Base-by-base conservation (phyloP, 352 stramenopile species). In the Phytophthora litchii region DNA sequence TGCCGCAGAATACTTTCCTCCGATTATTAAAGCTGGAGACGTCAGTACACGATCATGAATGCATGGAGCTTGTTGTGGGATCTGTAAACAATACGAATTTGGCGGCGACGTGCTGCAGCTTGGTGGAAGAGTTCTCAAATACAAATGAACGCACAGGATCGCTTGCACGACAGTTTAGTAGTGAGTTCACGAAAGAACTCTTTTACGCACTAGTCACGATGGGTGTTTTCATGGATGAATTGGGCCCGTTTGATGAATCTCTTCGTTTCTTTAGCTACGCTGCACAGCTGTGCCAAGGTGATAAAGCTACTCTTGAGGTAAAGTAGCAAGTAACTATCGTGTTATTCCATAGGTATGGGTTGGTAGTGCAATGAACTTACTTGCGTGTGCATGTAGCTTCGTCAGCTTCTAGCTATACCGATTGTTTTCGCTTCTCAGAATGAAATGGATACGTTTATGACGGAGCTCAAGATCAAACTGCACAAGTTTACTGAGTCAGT, bases 201-300 rank as follows among this genome's bases (percentile, higher is more conserved):
- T 86, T 75, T 40, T 46, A 86, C 13, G 59, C 75, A 6, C 38
- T 81, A 4, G 78, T 74, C 17, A 57, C 80, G 27, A 83, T 89
- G 73, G 75, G 77, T 17, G 80, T 88, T n/a, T 86, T 88, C 48
- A 25, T 87, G 23, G 80, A 90, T 35, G 80, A 89, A 32, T 34
- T 83, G 13, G 77, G 77, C 1, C 54, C 68, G 6, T 89, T 87
- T 54, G 13, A 69, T 8, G 59, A 72, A 41, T 89, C 80, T 2
- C 50, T 80, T 1, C 12, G n/a, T 1, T 84, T 86, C 47, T 83
- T 88, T 52, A 10, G 42, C 4, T 56, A 68, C 19, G 69, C 67
- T 16, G 48, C 57, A 16, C 40, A 27, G 10, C 29, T 89, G 8
- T 89, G 77, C 47, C 54, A 64, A 17, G 23, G 40, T 21, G 67